Base-by-base conservation (phyloP, 2,329 filamentous ascomycete genomes). In the Xylaria arbuscula region DNA sequence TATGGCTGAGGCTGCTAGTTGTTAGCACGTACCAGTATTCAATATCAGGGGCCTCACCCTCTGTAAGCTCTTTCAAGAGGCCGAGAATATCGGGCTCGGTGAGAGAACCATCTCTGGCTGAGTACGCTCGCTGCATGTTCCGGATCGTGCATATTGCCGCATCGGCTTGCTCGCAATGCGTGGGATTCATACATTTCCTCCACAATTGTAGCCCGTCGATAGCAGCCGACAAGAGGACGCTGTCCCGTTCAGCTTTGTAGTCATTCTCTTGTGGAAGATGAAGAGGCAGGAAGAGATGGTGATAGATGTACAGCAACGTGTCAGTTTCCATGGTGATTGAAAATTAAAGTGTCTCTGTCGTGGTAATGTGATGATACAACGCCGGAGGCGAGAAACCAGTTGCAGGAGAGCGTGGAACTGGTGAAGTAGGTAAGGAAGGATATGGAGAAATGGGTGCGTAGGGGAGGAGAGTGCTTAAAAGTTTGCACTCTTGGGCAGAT, bases 201-300 rank as follows among this genome's bases (percentile, higher is more conserved):
- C 66, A 68, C 36, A n/a, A 34, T 7, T 38, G 13, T 22, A 68
- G 34, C 22, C 61, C 66, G 2, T 54, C 45, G 48, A 68, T 64
- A 36, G 36, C 22, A 54, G 22, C 36, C 3, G 38, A 65, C 3
- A 54, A 7, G 10, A 56, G n/a, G 34, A 36, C 9, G 2, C 6
- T n/a, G 15, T 54, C 50, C 13, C 5, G 1, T 2, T 19, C 1
- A 1, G 54, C 28, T 1, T 56, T n/a, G 19, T 69, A 72, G 56
- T 74, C 73, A 50, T 74, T 58, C 0, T 28, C 0, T 2, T 72
- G 69, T 6, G 73, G 74, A 1, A 75, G 38, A 13, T 65, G n/a
- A 0, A 70, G 66, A 1, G 73, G 73, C 1, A 75, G 69, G 15
- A 74, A 65, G 8, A 75, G 59, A 66, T 75, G 73, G 28, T 70